Percentiles rank a stretch among this genome's conserved stretches.
These are phyloP conservation scores for Hyaloscypha bicolor DNA, from an alignment of 495 filamentous ascomycete species.

Conservation along the genomic window DNA sequence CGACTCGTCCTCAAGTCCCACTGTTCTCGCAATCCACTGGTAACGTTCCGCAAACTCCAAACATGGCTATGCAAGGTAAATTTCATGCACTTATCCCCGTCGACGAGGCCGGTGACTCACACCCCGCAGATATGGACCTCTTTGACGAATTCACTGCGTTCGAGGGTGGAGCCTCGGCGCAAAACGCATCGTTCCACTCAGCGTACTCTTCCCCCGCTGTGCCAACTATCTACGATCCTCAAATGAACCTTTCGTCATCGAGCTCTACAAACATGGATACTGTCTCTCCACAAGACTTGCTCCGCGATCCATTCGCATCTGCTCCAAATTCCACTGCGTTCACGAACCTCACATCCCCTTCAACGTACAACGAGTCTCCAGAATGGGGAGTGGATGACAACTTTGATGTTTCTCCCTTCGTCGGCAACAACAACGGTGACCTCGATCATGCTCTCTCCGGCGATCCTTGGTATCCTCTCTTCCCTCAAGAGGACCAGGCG, in stretches of 20 bases:
- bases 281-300: conserved; percentile 83
- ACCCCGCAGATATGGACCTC: conserved; percentile 48
- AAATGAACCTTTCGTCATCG: conserved; percentile 42
- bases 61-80: conserved; percentile 47
- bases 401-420: conserved; percentile 77
- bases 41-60: conserved; percentile 41
- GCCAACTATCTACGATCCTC: conserved; percentile 47
- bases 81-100: conserved; percentile 31
- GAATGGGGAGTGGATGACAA: conserved; percentile 53
- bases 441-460: conserved; percentile 42
- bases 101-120: conserved; percentile 33
- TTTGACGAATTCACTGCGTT: conserved; percentile 47
- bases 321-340: conserved; percentile 82
- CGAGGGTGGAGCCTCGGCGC: conserved; percentile 48
- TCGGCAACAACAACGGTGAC: conserved; percentile 48
- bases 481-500: conserved; percentile 53
- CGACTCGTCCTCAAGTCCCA: conserved; percentile 52
- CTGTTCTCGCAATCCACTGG: conserved; percentile 52
- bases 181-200: conserved; percentile 26
- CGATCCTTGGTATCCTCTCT: conserved; percentile 66
- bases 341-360: conserved; percentile 84
- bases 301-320: conserved; percentile 65
- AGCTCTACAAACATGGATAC: conserved; percentile 59
- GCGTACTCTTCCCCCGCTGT: conserved; percentile 53
- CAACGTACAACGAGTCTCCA: conserved; percentile 74